These are phyloP conservation scores for Blastobotrys ciferrii DNA, from an alignment of 1,139 yeast species.

Conservation along the genomic window DNA sequence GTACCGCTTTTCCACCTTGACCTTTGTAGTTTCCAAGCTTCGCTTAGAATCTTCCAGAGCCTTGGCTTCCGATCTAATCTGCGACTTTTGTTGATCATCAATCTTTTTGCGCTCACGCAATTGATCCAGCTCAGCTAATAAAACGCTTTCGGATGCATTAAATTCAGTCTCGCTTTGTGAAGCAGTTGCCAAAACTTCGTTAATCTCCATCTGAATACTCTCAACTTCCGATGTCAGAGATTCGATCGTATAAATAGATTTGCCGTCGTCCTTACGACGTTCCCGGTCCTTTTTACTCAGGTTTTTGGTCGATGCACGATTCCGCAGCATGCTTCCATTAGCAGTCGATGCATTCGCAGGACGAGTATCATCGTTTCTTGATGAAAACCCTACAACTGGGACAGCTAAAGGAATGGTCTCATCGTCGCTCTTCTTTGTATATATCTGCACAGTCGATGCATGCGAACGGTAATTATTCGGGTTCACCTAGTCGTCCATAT, in stretches of 20 bases:
- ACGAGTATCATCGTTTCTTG: not conserved
- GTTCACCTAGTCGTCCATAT: slow-evolving; percentile 33
- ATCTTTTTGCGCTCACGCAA: slow-evolving; percentile 45
- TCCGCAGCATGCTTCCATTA: slow-evolving; percentile 11
- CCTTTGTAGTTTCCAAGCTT: slow-evolving; percentile 37
- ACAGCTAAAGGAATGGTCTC: slow-evolving; percentile 23
- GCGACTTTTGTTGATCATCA: slow-evolving; percentile 50
- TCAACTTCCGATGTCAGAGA: slow-evolving; percentile 50
- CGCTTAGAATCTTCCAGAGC: slow-evolving; percentile 45
- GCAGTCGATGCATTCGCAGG: not conserved
- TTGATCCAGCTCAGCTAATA: slow-evolving; percentile 43
- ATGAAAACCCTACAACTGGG: not conserved
- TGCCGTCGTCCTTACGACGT: slow-evolving; percentile 7
- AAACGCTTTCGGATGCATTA: slow-evolving; percentile 40
- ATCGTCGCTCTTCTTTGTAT: slow-evolving; percentile 26
- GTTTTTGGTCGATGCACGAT: slow-evolving; percentile 15
- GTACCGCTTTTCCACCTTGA: slow-evolving; percentile 32
- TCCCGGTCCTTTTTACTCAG: not conserved
- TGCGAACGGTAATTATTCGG: slow-evolving; percentile 35
- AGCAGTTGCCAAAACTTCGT: slow-evolving; percentile 43
- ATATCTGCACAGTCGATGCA: slow-evolving; percentile 30
- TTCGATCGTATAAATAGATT: slow-evolving; percentile 43
- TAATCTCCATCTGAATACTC: slow-evolving; percentile 48
- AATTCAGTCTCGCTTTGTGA: slow-evolving; percentile 44
- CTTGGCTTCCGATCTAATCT: slow-evolving; percentile 49